Conservation (phyloP, 495 filamentous ascomycete species). For the Neurospora sp. region DNA sequence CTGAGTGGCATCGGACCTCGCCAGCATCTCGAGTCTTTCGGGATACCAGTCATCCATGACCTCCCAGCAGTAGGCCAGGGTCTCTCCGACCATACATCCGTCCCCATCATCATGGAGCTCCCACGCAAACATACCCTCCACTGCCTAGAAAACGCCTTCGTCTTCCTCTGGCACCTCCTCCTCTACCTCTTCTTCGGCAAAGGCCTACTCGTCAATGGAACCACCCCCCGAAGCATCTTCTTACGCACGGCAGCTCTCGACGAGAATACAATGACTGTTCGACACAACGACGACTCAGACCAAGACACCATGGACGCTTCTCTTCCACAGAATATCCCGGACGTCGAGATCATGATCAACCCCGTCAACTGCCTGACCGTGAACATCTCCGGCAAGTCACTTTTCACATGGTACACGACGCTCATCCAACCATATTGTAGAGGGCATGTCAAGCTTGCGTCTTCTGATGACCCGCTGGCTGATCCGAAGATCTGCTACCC, state of each 20-base stretch:
- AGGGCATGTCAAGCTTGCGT: conserved; percentile 26
- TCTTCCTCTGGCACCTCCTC: conserved; percentile 11
- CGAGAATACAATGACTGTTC: conserved; percentile 8
- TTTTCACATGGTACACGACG: conserved; percentile 13
- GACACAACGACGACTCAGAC: background rate
- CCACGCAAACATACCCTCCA: conserved; percentile 15
- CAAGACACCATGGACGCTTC: conserved; percentile 9
- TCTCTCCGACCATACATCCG: conserved; percentile 13
- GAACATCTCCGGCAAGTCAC: background rate
- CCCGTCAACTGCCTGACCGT: conserved; percentile 3
- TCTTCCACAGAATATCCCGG: conserved; percentile 11
- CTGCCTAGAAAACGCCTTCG: conserved; percentile 3
- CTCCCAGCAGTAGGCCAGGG: conserved; percentile 12
- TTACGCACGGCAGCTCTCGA: conserved; percentile 13
- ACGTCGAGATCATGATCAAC: conserved; percentile 21
- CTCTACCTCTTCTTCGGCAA: conserved; percentile 13
- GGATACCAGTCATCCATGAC: conserved; percentile 45
- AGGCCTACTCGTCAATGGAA: conserved; percentile 7
- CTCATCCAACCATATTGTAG: conserved; percentile 25
- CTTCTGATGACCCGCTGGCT: conserved; percentile 18
- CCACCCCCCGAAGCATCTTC: conserved; percentile 9
- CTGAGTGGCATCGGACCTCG: conserved; percentile 19
- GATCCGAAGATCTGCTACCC: conserved; percentile 17
- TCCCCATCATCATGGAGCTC: conserved; percentile 16
- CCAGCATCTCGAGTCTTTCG: conserved; percentile 37